phyloP scores from a whole-genome alignment of 768 basidiomycete genomes.

The Saitozyma sp. region DNA sequence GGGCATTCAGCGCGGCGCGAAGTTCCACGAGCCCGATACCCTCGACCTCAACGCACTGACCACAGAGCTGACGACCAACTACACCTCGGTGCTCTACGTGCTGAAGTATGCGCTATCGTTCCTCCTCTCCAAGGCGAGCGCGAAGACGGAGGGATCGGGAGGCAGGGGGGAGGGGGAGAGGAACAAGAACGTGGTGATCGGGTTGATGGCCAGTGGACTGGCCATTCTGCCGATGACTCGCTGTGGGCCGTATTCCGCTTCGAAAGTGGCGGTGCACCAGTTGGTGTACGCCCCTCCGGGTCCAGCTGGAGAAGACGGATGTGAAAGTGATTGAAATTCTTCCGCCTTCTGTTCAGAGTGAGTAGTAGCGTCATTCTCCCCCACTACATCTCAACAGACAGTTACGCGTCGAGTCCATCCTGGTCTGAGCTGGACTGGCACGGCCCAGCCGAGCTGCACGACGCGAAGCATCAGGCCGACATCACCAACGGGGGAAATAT shows the following conservation, averaged over 20 bases:
- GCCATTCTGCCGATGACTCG: not conserved
- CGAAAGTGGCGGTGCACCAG: not conserved
- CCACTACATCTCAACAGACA: too few relatives aligned
- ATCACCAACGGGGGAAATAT: not conserved
- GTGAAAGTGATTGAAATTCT: not conserved
- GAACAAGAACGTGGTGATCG: not conserved
- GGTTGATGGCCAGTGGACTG: not conserved
- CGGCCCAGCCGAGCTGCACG: not conserved
- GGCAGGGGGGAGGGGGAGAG: not conserved
- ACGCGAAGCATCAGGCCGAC: not conserved
- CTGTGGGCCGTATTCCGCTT: not conserved
- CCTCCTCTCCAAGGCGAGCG: constrained; percentile 1
- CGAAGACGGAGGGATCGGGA: not conserved
- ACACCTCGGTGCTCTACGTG: constrained; percentile 2
- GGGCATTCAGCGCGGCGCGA: not conserved
- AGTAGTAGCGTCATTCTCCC: not conserved
- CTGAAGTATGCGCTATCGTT: constrained; percentile 2
- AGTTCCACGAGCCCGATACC: not conserved
- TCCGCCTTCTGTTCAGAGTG: not conserved
- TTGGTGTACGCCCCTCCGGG: not conserved
- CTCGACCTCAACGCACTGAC: not conserved
- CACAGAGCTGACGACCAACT: constrained; percentile 1
- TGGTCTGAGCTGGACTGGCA: not conserved
- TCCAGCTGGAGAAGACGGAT: not conserved
- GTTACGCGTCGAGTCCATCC: not conserved